Conservation (phyloP, 208 protist species). For the Acanthamoeba divionensis region DNA sequence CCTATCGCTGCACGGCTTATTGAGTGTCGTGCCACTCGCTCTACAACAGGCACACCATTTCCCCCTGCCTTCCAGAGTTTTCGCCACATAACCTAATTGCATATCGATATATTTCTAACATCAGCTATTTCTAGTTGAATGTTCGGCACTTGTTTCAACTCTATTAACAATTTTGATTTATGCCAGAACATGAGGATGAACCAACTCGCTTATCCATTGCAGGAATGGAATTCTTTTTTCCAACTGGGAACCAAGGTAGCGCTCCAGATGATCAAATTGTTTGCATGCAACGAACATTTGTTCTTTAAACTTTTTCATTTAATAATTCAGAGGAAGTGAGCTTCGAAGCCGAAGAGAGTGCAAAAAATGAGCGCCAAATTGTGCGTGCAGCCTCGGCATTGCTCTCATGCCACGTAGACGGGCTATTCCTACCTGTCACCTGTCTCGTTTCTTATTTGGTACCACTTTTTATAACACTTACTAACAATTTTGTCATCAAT, state of each 20-base stretch:
- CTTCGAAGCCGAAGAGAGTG: neutral
- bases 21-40: neutral
- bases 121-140: neutral
- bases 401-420: conserved; percentile 12
- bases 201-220: neutral
- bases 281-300: too few relatives aligned
- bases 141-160: neutral
- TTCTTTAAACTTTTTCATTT: too few relatives aligned
- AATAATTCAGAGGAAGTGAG: too few relatives aligned
- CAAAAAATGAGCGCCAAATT: neutral
- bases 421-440: neutral
- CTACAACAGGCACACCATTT: neutral
- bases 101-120: neutral
- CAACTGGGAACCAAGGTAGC: neutral
- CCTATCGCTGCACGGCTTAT: neutral
- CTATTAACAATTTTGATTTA: neutral
- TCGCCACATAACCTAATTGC: too few relatives aligned
- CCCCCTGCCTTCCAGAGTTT: too few relatives aligned
- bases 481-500: neutral
- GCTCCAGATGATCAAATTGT: neutral
- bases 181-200: neutral
- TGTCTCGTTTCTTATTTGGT: conserved; percentile 8
- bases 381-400: neutral
- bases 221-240: conserved; percentile 26
- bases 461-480: neutral